Percentiles rank a stretch among this genome's conserved stretches.
phyloP scores from a whole-genome alignment of 257 asterid species.

The Sherardia arvensis region DNA sequence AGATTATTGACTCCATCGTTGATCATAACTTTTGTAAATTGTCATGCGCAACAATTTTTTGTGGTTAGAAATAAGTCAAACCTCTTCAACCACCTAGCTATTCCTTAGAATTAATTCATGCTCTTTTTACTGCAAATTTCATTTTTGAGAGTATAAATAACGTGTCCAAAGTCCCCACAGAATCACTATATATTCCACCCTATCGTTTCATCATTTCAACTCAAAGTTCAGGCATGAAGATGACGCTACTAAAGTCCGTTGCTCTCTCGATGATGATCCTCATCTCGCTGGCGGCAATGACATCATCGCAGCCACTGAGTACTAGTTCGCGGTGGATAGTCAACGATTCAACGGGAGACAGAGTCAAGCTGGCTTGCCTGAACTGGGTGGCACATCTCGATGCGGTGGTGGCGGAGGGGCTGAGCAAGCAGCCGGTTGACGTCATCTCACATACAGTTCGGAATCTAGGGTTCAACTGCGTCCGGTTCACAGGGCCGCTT shows the following conservation, averaged over 20 bases:
- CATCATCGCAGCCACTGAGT: constrained; percentile 44
- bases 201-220: too few relatives aligned
- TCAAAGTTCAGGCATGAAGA: too few relatives aligned
- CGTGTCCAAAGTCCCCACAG: too few relatives aligned
- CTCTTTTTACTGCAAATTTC: too few relatives aligned
- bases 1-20: too few relatives aligned
- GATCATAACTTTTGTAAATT: too few relatives aligned
- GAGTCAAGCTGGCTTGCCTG: constrained; percentile 81
- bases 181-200: too few relatives aligned
- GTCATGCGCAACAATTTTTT: too few relatives aligned
- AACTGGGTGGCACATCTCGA: constrained; percentile 92
- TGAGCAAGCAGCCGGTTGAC: constrained; percentile 72
- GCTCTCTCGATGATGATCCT: neutral
- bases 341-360: constrained; percentile 43
- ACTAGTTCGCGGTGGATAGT: constrained; percentile 83
- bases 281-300: neutral
- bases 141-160: too few relatives aligned
- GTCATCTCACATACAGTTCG: constrained; percentile 42
- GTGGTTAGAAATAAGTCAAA: too few relatives aligned
- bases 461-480: constrained; percentile 74
- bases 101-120: too few relatives aligned
- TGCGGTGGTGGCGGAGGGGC: constrained; percentile 83
- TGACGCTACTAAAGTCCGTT: neutral
- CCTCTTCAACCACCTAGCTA: too few relatives aligned
- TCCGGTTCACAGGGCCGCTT: constrained; percentile 90